phyloP scores from a whole-genome alignment of 306 rosid genomes.

The Cercis canadensis region DNA sequence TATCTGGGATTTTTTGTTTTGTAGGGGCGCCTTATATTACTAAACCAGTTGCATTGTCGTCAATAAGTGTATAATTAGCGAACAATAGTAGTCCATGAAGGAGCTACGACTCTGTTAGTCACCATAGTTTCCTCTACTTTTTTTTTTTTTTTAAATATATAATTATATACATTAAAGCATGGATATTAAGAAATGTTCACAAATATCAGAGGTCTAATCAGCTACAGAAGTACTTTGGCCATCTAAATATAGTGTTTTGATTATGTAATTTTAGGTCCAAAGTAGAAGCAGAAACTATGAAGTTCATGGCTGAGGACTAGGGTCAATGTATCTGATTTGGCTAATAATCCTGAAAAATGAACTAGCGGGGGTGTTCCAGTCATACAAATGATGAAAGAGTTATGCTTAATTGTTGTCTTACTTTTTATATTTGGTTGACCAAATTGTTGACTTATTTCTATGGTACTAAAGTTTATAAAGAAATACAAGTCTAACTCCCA shows the following conservation, averaged over 20 bases:
- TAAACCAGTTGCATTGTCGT: constrained; percentile 33
- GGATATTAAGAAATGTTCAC: background rate
- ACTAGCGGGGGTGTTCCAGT: constrained; percentile 20
- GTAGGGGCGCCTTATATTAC: background rate
- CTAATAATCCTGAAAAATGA: constrained; percentile 32
- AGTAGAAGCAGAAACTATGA: constrained; percentile 26
- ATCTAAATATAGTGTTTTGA: background rate
- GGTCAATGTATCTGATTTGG: constrained; percentile 36
- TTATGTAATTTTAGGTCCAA: constrained; percentile 5
- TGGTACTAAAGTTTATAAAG: constrained; percentile 42
- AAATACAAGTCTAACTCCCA: constrained; percentile 39
- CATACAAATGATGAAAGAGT: constrained; percentile 5
- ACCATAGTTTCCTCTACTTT: background rate
- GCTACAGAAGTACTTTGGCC: no score
- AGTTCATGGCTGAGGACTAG: constrained; percentile 6
- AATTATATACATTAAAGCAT: background rate
- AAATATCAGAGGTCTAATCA: background rate
- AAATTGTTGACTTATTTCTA: constrained; percentile 26
- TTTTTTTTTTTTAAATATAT: no score
- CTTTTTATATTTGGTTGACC: constrained; percentile 31
- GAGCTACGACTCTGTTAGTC: background rate
- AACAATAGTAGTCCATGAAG: background rate
- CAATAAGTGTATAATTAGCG: constrained; percentile 19
- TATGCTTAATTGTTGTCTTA: constrained; percentile 28
- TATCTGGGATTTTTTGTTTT: constrained; percentile 35